Conservation (phyloP, 1,139 yeast genomes). For the Taphrina sp. region DNA sequence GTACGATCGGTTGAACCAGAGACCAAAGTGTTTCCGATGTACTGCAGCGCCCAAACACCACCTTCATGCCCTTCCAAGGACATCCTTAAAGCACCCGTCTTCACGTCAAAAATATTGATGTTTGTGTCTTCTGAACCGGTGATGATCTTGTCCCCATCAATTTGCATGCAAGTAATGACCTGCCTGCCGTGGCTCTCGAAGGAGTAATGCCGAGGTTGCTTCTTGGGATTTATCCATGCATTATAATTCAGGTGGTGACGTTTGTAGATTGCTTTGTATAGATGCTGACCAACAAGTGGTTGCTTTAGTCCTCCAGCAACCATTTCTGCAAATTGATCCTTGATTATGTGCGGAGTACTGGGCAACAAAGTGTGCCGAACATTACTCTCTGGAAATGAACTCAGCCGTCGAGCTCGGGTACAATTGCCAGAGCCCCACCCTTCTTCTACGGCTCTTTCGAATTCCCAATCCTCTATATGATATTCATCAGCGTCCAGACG, state of each 20-base stretch:
- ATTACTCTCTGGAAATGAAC: background rate
- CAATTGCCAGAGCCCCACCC: slow-evolving; percentile 8
- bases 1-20: slow-evolving; percentile 92
- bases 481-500: slow-evolving; percentile 44
- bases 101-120: slow-evolving; percentile 76
- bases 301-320: slow-evolving; percentile 31
- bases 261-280: slow-evolving; percentile 61
- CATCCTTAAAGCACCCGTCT: slow-evolving; percentile 57
- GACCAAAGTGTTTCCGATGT: slow-evolving; percentile 70
- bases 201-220: slow-evolving; percentile 66
- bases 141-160: slow-evolving; percentile 84
- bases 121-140: slow-evolving; percentile 89
- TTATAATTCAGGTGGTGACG: slow-evolving; percentile 62
- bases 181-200: slow-evolving; percentile 73
- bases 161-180: slow-evolving; percentile 91
- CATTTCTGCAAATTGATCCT: slow-evolving; percentile 32
- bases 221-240: slow-evolving; percentile 80
- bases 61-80: slow-evolving; percentile 83
- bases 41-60: slow-evolving; percentile 98
- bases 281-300: slow-evolving; percentile 38
- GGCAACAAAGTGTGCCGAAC: background rate
- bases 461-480: slow-evolving; percentile 34
- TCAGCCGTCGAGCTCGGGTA: background rate
- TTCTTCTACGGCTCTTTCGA: slow-evolving; percentile 20
- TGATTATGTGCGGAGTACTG: slow-evolving; percentile 15